These are phyloP conservation scores for Calendula officinalis DNA, from an alignment of 129 eudicot species.

Conservation along the genomic window DNA sequence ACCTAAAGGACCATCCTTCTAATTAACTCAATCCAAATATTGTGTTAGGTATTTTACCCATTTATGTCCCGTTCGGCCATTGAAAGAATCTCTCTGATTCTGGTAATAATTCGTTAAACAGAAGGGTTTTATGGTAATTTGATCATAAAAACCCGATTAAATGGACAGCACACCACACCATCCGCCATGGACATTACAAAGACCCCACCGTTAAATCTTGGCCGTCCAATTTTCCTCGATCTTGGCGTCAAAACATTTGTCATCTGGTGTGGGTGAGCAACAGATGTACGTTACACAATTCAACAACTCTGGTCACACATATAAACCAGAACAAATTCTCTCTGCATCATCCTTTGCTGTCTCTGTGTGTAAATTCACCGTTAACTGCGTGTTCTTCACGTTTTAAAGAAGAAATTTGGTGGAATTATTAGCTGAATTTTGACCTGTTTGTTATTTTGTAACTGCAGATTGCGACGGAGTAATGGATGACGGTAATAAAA, in stretches of 20 bases:
- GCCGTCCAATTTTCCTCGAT: conserved; percentile 25
- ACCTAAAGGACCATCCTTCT: too few species aligned
- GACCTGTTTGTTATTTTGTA: conserved; percentile 9
- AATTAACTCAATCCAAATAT: too few species aligned
- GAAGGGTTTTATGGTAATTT: conserved; percentile 8
- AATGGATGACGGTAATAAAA: conserved; percentile 45
- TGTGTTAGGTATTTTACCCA: too few species aligned
- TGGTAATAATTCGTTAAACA: neutral
- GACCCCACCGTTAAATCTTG: conserved; percentile 20
- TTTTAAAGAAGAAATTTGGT: neutral
- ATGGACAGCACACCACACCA: conserved; percentile 2
- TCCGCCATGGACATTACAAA: conserved; percentile 30
- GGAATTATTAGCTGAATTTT: conserved; percentile 8
- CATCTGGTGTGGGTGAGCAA: conserved; percentile 26
- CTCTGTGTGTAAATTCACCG: conserved; percentile 4
- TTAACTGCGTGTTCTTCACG: conserved; percentile 1
- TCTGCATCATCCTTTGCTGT: conserved; percentile 15
- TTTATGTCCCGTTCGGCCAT: neutral
- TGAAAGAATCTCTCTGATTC: conserved; percentile 1
- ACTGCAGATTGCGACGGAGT: conserved; percentile 15
- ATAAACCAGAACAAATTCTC: conserved; percentile 17
- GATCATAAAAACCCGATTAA: too few species aligned
- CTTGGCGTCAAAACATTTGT: conserved; percentile 14
- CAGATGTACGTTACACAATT: conserved; percentile 30
- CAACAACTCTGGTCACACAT: conserved; percentile 30